Conservation (phyloP, 1,139 yeast species). For the Geotrichum aggregatum region DNA sequence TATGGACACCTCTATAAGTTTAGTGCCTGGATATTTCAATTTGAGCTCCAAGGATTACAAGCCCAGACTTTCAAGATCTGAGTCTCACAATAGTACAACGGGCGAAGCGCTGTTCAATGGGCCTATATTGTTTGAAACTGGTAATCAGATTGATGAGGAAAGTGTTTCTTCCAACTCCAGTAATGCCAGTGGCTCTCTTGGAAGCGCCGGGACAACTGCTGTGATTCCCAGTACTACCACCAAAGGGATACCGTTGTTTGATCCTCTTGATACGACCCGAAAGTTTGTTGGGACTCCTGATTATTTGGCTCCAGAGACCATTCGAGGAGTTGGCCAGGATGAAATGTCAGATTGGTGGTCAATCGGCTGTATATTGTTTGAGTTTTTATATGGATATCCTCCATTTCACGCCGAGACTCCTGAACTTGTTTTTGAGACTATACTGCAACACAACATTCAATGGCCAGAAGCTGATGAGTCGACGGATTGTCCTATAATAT, state of each 20-base stretch:
- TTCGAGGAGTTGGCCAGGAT: constrained; percentile 78
- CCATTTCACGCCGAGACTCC: constrained; percentile 89
- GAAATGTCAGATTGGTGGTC: constrained; percentile 98
- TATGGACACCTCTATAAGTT: constrained; percentile 31
- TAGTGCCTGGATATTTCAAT: constrained; percentile 35
- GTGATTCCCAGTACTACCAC: not conserved
- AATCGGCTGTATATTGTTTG: constrained; percentile 90
- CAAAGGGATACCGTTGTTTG: constrained; percentile 26
- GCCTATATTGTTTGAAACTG: constrained; percentile 15
- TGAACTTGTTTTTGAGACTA: constrained; percentile 74
- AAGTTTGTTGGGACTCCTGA: constrained; percentile 96
- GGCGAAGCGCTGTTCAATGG: constrained; percentile 21
- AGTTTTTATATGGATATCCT: constrained; percentile 86
- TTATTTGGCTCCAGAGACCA: constrained; percentile 94
- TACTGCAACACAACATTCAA: constrained; percentile 64
- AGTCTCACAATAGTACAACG: constrained; percentile 20
- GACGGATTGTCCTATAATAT: constrained; percentile 41
- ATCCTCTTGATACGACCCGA: constrained; percentile 35
- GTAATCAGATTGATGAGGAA: constrained; percentile 17
- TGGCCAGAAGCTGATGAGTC: constrained; percentile 64
- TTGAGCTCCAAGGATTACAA: constrained; percentile 12
- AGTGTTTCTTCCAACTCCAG: constrained; percentile 11
- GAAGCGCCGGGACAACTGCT: constrained; percentile 7
- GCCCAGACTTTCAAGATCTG: constrained; percentile 15
- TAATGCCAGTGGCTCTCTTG: constrained; percentile 11